Percentiles rank a stretch among this genome's conserved stretches.
Evolutionary conservation across 352 stramenopile genomes (phyloP).

Genomic region (Globisporangium nunn): DNA sequence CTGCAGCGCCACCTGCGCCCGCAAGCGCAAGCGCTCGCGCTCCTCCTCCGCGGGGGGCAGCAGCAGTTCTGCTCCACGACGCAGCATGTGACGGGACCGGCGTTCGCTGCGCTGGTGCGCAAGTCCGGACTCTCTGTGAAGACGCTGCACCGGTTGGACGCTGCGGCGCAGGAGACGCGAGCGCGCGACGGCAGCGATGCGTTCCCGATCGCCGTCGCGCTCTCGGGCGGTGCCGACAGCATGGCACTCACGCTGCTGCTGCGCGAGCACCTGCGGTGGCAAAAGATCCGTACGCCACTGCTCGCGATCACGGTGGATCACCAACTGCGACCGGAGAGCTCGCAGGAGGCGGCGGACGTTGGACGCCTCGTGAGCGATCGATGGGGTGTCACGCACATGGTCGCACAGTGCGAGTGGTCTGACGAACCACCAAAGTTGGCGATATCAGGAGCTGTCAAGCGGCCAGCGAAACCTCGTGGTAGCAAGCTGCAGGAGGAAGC

Average conservation of each 20-base stretch:
- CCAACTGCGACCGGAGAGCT: slow-evolving; percentile 53
- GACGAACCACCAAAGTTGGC: slow-evolving; percentile 1
- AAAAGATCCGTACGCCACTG: slow-evolving; percentile 47
- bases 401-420: slow-evolving; percentile 47
- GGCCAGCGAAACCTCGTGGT: slow-evolving; percentile 27
- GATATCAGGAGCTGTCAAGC: background rate
- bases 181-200: background rate
- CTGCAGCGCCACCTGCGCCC: background rate
- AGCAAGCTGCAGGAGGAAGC: slow-evolving; percentile 78
- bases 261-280: slow-evolving; percentile 43
- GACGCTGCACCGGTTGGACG: slow-evolving; percentile 33
- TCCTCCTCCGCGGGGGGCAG: background rate
- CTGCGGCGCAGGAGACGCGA: slow-evolving; percentile 2
- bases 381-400: slow-evolving; percentile 47
- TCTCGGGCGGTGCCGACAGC: slow-evolving; percentile 75
- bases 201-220: slow-evolving; percentile 62
- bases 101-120: slow-evolving; percentile 30
- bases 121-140: slow-evolving; percentile 32
- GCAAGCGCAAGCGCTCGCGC: background rate
- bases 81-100: slow-evolving; percentile 20
- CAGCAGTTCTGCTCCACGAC: background rate
- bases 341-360: slow-evolving; percentile 47
- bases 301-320: slow-evolving; percentile 81
- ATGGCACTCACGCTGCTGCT: slow-evolving; percentile 77
- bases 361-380: slow-evolving; percentile 28